A percentile compares a stretch with the other conserved stretches of the same genome.
These are phyloP conservation scores for Mucor ambiguus DNA, from an alignment of 371 early-diverging fungal genomes.

Conservation along the genomic window DNA sequence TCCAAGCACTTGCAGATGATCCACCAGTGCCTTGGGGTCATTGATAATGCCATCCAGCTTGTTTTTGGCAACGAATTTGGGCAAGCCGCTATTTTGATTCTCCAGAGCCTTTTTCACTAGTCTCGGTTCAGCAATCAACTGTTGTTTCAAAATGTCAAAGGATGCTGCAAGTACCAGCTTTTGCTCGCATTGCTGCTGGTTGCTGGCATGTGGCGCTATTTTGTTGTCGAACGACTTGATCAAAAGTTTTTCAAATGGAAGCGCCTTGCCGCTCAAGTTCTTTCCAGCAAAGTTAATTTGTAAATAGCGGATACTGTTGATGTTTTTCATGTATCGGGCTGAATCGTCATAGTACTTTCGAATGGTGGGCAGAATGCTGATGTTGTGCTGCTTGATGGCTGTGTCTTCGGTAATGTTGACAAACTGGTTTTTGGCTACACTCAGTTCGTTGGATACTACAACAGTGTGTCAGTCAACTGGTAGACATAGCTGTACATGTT, in stretches of 20 bases:
- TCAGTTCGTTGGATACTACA: not conserved
- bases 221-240: not conserved
- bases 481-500: too few species aligned
- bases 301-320: not conserved
- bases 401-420: constrained; percentile 45
- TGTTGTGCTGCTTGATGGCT: constrained; percentile 59
- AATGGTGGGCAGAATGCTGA: not conserved
- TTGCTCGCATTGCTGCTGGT: not conserved
- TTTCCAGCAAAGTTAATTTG: not conserved
- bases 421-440: not conserved
- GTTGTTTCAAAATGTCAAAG: constrained; percentile 7
- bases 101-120: not conserved
- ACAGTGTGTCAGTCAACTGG: not conserved
- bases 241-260: not conserved
- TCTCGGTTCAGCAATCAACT: constrained; percentile 8
- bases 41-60: not conserved
- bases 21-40: constrained; percentile 8
- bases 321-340: not conserved
- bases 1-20: constrained; percentile 24
- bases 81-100: not conserved
- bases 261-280: not conserved
- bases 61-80: not conserved
- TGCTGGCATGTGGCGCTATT: not conserved
- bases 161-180: not conserved
- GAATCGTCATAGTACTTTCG: not conserved